Evolutionary conservation across 345 rosid species (phyloP), one percentile per base, ranked within the genome.

Genomic region (Ceriops zippeliana): DNA sequence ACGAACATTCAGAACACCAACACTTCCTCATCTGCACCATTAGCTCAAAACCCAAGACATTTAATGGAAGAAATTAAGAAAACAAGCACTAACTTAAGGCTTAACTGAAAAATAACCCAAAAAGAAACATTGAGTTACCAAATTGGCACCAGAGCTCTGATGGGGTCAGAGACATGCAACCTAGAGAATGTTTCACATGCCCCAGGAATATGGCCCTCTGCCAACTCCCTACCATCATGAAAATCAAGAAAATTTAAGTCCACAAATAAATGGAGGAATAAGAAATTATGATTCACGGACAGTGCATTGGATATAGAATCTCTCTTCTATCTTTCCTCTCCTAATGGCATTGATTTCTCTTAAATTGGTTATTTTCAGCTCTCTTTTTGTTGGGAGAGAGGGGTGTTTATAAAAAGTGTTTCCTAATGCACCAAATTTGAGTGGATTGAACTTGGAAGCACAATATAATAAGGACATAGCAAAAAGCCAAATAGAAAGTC

Each of bases 131-230:
- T 13, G 31, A 38, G 16, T 60, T 87, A 91, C 99, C 99, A 90
- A 63, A 74, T 75, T 70, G 91, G 85, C 15, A 86, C 62, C 1
- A 96, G 93, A 37, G 84, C 73, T 82, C 66, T 81, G 72, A 89
- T 85, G 75, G 92, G 88, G 74, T 83, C 84, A 38, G 57, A 80
- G 26, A 91, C 97, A 35, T 96, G 96, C 76, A 92, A 75, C 76
- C 82, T 84, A 27, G 99, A 84, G 83, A 96, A 96, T 53, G 93
- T 90, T 76, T 96, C 98, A 49, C 97, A 92, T 35, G 98, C 96
- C 99, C 99, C 92, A 17, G 98, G 87, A 72, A 92, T 90, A 75
- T 24, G 26, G 26, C 26, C 26, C 26, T 24, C 89, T 98, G 53
- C 97, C 96, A 70, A 92, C 99, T 63, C 92, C 64, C 99, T 96